A percentile compares a stretch with the other conserved stretches of the same genome.
These are phyloP conservation scores for Wickerhamiella australiensis DNA, from an alignment of 805 yeast genomes.

Conservation along the genomic window DNA sequence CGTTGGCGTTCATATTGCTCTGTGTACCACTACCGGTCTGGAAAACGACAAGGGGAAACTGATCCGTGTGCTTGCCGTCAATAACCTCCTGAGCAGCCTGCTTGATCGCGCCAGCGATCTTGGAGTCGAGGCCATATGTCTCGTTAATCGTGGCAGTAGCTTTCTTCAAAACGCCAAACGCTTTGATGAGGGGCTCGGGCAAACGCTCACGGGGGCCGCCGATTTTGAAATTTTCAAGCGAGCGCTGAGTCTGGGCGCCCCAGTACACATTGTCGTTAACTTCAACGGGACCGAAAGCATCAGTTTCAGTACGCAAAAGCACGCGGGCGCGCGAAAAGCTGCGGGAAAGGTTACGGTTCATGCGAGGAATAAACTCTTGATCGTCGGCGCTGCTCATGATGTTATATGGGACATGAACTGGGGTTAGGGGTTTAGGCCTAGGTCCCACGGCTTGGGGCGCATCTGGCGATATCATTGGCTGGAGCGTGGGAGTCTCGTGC, in stretches of 20 bases:
- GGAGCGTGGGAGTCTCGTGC: background rate
- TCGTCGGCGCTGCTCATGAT: background rate
- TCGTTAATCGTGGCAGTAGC: conserved; percentile 89
- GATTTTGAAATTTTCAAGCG: conserved; percentile 85
- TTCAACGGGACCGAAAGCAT: conserved; percentile 94
- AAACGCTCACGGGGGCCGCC: conserved; percentile 85
- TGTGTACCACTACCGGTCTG: conserved; percentile 99
- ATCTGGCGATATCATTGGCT: background rate
- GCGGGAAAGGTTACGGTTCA: conserved; percentile 9
- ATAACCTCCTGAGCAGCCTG: conserved; percentile 92
- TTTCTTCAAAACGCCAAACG: conserved; percentile 88
- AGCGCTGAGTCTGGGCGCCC: conserved; percentile 95
- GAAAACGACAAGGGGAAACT: conserved; percentile 96
- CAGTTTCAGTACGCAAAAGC: conserved; percentile 63
- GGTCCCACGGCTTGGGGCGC: background rate
- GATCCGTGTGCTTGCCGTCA: conserved; percentile 81
- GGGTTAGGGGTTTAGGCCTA: background rate
- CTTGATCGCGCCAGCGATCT: conserved; percentile 71
- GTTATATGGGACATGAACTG: background rate
- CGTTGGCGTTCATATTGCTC: conserved; percentile 98
- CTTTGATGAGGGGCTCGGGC: conserved; percentile 82
- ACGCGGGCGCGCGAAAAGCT: conserved; percentile 17
- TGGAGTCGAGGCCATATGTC: conserved; percentile 75
- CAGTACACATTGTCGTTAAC: conserved; percentile 80
- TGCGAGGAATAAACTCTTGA: background rate